Evolutionary conservation across 176 grass and related monocot genomes (phyloP).

Genomic region (Urochloa ruziziensis): DNA sequence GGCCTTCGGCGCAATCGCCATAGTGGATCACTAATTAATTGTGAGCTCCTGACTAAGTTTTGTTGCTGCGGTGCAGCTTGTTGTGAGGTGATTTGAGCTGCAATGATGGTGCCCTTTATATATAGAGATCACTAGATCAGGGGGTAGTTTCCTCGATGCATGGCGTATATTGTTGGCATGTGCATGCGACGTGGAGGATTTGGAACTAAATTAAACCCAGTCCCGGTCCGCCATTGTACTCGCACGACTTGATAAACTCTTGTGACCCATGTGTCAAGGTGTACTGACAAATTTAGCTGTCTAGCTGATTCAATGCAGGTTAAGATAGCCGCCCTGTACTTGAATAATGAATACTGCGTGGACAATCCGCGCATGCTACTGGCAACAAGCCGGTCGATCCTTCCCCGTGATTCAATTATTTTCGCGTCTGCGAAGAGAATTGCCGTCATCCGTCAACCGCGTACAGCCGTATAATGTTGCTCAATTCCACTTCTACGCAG

Average conservation of each 20-base stretch:
- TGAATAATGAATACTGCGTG: not conserved
- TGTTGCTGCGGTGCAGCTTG: not conserved
- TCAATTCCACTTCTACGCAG: not conserved
- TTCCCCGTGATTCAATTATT: not conserved
- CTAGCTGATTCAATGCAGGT: not conserved
- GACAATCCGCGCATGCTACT: not conserved
- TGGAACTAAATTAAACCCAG: too few relatives aligned
- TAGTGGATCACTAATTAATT: not conserved
- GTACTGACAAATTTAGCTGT: not conserved
- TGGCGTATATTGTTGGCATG: not conserved
- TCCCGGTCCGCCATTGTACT: not conserved
- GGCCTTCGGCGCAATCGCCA: slow-evolving; percentile 16
- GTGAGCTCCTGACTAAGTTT: not conserved
- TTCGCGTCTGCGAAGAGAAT: not conserved
- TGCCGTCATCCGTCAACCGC: not conserved
- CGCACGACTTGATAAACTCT: not conserved
- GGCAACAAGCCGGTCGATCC: not conserved
- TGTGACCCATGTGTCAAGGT: not conserved
- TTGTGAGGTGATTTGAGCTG: not conserved
- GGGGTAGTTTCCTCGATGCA: not conserved
- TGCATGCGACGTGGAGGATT: too few relatives aligned
- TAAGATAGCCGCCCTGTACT: not conserved
- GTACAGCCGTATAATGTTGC: not conserved
- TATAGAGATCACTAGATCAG: not conserved
- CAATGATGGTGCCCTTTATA: not conserved